Percentiles rank a stretch among this genome's conserved stretches.
Conservation (phyloP, 345 rosid species). For the Moringa oleifera region DNA sequence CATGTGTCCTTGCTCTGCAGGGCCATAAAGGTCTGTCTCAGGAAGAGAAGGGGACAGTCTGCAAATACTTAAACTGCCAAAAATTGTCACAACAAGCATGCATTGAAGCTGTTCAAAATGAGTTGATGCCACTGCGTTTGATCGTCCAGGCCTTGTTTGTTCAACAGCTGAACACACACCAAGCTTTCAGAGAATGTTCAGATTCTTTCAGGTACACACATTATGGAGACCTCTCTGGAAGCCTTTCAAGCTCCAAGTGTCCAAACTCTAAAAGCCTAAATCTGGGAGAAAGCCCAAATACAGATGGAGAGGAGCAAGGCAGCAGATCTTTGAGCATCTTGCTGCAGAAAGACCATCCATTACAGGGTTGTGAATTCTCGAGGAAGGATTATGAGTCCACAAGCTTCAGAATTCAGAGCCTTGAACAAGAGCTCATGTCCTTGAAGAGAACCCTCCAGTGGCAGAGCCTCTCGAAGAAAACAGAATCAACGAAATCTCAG, state of each 20-base stretch:
- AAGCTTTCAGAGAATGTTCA: slow-evolving; percentile 73
- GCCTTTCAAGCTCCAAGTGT: slow-evolving; percentile 55
- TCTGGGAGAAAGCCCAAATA: slow-evolving; percentile 41
- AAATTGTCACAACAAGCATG: slow-evolving; percentile 67
- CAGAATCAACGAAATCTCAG: slow-evolving; percentile 26
- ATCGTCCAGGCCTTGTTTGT: slow-evolving; percentile 72
- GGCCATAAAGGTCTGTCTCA: slow-evolving; percentile 47
- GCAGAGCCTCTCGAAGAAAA: slow-evolving; percentile 29
- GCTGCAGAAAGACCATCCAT: slow-evolving; percentile 32
- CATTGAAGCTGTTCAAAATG: slow-evolving; percentile 70
- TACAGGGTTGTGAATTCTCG: slow-evolving; percentile 28
- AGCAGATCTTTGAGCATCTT: slow-evolving; percentile 37
- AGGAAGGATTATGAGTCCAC: slow-evolving; percentile 52
- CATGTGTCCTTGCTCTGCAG: slow-evolving; percentile 27
- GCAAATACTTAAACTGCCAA: slow-evolving; percentile 71
- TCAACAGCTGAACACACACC: slow-evolving; percentile 71
- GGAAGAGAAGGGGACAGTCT: slow-evolving; percentile 58
- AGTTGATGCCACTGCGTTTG: slow-evolving; percentile 74
- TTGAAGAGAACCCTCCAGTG: slow-evolving; percentile 46
- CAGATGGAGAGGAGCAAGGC: slow-evolving; percentile 37
- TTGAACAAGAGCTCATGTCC: slow-evolving; percentile 55
- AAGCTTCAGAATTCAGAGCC: slow-evolving; percentile 75
- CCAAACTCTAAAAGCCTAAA: slow-evolving; percentile 44
- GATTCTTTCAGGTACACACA: slow-evolving; percentile 43
- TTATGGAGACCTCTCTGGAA: slow-evolving; percentile 41